Base-by-base conservation (phyloP, 129 eudicot species). In the Silybum marianum region DNA sequence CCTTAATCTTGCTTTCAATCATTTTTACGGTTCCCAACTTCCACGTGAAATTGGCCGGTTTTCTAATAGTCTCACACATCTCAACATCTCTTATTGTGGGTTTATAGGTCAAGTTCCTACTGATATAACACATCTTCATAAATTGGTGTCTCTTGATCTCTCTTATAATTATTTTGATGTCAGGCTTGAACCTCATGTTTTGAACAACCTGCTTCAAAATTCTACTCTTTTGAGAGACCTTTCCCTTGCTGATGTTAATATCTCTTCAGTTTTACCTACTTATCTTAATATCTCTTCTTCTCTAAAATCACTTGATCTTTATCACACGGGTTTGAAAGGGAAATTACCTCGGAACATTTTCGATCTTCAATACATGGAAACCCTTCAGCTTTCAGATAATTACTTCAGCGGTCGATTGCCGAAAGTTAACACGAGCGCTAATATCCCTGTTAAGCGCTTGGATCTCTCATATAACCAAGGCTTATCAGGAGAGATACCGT, bases 231-330 rank as follows among this genome's bases (percentile, higher is more conserved):
- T 86, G 24, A 39, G 34, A 58, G 81, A 54, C 25, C 70, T 86
- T 48, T 70, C 68, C 3, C 85, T 79, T 66, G 0, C 2, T 0
- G 1, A 0, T 30, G 74, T 82, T 40, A 4, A 32, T 4, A 71
- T 76, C 22, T 13, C 46, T 26, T 69, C 40, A 0, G 18, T 11
- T 24, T 65, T 83, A 26, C 87, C 86, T 10, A 1, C 3, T 1
- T 3, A 26, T 62, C 44, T 70, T 38, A 86, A 66, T 28, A 3
- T 83, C 6, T 86, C 89, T 18, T 58, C 77, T 34, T 69, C 79
- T 22, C n/a, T 86, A 16, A 23, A 51, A 32, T 63, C 13, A 65
- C 80, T 86, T 0, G 28, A 71, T 69, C 83, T 0, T 40, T 1
- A 1, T 7, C 0, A 0, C 1, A 88, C 85, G 4, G 28, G 14